phyloP scores from a whole-genome alignment of 768 basidiomycete species.

The Paxillus rubicundulus region DNA sequence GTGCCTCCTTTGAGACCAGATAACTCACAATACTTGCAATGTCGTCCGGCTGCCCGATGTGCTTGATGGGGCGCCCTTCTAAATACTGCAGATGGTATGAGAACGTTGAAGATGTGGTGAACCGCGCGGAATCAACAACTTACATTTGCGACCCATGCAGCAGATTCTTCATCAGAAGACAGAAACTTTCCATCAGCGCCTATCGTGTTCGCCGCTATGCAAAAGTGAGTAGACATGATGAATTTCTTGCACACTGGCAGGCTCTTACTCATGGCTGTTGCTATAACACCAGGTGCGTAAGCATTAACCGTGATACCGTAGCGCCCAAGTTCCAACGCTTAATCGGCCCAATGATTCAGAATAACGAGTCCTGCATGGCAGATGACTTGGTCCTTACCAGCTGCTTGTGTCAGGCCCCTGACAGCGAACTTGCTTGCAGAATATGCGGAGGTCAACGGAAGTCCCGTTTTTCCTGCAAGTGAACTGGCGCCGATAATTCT shows the following conservation, averaged over 20 bases:
- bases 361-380: not conserved
- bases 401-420: constrained; percentile 40
- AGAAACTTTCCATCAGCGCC: not conserved
- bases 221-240: not conserved
- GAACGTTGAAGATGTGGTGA: no score
- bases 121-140: no score
- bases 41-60: no score
- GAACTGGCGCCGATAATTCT: constrained; percentile 48
- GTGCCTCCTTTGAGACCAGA: no score
- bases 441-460: constrained; percentile 21
- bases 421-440: constrained; percentile 41
- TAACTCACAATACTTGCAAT: no score
- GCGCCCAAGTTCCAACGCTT: constrained; percentile 30
- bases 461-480: constrained; percentile 2
- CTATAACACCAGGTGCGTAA: constrained; percentile 37
- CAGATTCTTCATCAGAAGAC: not conserved
- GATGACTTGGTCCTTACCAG: constrained; percentile 24
- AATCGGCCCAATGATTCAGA: not conserved
- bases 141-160: no score
- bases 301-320: constrained; percentile 40
- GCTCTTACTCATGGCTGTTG: constrained; percentile 31
- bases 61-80: no score
- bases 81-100: no score
- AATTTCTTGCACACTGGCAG: not conserved
- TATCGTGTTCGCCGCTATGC: not conserved